phyloP scores from a whole-genome alignment of 495 filamentous ascomycete genomes.

The Tuber microsphaerosporum region DNA sequence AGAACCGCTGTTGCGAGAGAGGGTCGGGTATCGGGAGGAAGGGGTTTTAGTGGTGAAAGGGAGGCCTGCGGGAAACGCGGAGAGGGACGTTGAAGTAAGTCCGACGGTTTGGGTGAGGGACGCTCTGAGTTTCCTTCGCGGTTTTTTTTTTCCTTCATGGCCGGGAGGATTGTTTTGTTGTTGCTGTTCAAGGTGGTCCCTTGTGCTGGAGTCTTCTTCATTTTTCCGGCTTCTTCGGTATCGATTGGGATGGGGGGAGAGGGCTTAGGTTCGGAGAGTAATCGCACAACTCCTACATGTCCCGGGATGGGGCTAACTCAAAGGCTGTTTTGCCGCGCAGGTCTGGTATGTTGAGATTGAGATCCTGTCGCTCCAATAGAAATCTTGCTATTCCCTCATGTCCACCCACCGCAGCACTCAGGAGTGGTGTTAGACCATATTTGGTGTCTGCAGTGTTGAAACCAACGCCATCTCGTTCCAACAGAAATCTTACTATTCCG shows the following conservation, averaged over 20 bases:
- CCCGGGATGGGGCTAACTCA: background rate
- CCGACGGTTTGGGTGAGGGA: fast-evolving
- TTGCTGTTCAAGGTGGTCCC: too few relatives aligned
- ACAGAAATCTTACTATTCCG: conserved; percentile 33
- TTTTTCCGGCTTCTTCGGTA: fast-evolving
- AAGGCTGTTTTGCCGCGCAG: background rate
- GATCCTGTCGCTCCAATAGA: background rate
- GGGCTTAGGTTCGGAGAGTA: background rate
- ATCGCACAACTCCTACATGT: background rate
- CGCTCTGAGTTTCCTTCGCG: background rate
- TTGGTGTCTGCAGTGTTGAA: background rate
- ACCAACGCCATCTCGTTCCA: background rate
- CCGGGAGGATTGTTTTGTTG: too few relatives aligned
- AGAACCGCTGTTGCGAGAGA: too few relatives aligned
- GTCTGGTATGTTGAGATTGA: too few relatives aligned
- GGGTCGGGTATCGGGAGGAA: background rate
- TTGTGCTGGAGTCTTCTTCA: too few relatives aligned
- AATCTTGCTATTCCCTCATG: background rate
- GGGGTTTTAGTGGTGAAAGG: too few relatives aligned
- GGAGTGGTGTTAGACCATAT: background rate
- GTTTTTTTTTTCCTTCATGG: too few relatives aligned
- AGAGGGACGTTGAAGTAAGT: background rate
- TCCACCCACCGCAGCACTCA: too few relatives aligned
- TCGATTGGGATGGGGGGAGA: background rate
- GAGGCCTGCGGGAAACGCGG: background rate